Conservation (phyloP, 2,329 filamentous ascomycete genomes). For the Stachybotrys chlorohalonatus region DNA sequence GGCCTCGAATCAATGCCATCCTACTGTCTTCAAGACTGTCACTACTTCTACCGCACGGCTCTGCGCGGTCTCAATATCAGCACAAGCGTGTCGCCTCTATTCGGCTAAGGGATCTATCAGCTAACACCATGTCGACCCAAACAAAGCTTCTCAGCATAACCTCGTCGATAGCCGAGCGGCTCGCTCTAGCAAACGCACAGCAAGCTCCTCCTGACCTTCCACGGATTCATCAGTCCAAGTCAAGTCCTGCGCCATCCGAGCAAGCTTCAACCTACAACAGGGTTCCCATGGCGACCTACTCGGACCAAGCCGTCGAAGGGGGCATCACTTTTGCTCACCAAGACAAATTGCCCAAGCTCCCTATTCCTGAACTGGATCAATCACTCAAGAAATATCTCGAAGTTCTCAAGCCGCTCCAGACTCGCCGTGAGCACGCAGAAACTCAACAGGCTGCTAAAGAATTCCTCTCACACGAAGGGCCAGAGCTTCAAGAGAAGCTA, state of each 20-base stretch:
- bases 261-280: conserved; percentile 22
- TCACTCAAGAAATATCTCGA: conserved; percentile 74
- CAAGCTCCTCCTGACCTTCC: not conserved
- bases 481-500: conserved; percentile 76
- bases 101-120: conserved; percentile 41
- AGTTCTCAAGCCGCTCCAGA: conserved; percentile 73
- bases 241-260: not conserved
- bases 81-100: conserved; percentile 69
- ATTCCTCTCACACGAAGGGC: conserved; percentile 74
- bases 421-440: conserved; percentile 70
- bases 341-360: conserved; percentile 81
- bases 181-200: conserved; percentile 34
- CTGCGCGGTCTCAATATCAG: conserved; percentile 77
- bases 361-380: conserved; percentile 77
- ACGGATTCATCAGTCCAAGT: not conserved
- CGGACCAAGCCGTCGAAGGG: conserved; percentile 47
- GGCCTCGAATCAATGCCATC: conserved; percentile 57
- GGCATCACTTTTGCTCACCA: conserved; percentile 86
- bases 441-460: conserved; percentile 72
- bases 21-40: conserved; percentile 78
- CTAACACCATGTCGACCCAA: conserved; percentile 28
- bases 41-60: conserved; percentile 88
- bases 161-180: conserved; percentile 61
- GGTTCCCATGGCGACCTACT: conserved; percentile 43
- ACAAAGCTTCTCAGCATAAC: conserved; percentile 32